These are phyloP conservation scores for Cinnamomum micranthum DNA, from an alignment of 164 flowering plant species.

Conservation along the genomic window DNA sequence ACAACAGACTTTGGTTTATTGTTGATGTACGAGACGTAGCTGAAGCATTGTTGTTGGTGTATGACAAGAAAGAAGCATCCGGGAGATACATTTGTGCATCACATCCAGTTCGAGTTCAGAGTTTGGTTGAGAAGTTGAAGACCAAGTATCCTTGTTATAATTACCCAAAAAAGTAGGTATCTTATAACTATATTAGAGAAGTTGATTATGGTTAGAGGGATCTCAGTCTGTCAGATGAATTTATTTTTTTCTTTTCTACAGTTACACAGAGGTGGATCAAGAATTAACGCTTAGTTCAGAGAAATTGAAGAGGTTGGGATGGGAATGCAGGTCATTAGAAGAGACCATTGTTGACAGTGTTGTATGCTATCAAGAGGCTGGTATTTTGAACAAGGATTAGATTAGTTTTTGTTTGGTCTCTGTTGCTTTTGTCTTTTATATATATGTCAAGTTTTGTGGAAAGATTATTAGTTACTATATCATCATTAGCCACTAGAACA, in stretches of 20 bases:
- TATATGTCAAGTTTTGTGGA: too few species aligned
- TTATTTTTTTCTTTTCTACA: constrained; percentile 1
- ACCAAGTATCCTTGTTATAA: constrained; percentile 13
- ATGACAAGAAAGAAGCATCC: constrained; percentile 40
- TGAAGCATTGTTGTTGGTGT: constrained; percentile 37
- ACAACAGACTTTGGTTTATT: not conserved
- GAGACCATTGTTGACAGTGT: constrained; percentile 41
- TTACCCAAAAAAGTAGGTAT: constrained; percentile 23
- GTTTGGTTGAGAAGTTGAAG: constrained; percentile 15
- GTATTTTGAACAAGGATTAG: constrained; percentile 24
- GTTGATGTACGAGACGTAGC: constrained; percentile 55
- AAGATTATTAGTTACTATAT: not conserved
- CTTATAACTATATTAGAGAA: not conserved
- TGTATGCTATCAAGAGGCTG: constrained; percentile 24
- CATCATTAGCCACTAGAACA: too few species aligned
- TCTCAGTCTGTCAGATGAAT: not conserved
- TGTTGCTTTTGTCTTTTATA: not conserved
- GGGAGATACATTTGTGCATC: constrained; percentile 29
- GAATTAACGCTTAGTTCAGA: constrained; percentile 13
- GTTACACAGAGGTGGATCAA: constrained; percentile 17
- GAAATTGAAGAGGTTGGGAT: constrained; percentile 38
- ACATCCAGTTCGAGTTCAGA: not conserved
- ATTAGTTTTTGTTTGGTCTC: not conserved
- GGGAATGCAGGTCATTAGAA: constrained; percentile 39
- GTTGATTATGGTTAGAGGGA: not conserved